Evolutionary conservation across 1,284 basidiomycete genomes (phyloP), one percentile per base, ranked within the genome.

Genomic region (Rugosomyces carneus): DNA sequence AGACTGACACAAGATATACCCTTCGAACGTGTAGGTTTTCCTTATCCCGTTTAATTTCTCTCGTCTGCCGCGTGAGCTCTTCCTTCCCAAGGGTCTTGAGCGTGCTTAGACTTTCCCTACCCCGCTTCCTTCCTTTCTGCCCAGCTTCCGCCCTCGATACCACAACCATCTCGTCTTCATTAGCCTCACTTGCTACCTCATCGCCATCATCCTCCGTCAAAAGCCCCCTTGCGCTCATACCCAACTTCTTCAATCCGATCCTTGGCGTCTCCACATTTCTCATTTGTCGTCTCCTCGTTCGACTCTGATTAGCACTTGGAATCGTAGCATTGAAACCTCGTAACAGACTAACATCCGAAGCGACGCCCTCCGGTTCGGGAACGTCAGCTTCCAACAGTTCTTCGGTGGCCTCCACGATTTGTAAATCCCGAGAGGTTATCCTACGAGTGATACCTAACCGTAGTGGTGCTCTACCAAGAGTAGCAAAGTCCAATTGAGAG

Each of bases 291-390:
- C 93, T 68, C 49, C 91, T 72, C 15, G 79, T 72, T 49, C 87
- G 83, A 44, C 87, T 76, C 56, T 82, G 75, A 58, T 92, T 85
- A 23, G 91, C 80, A 58, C 84, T 89, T 7, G 93, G 93, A 41
- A 94, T 87, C 1, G 93, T 95, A 23, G 93, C 93, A 55, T 89
- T 85, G 65, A 95, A 96, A 0, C 93, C 93, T 36, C 84, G 79
- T 34, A 93, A 70, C 21, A 96, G 71, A 58, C 84, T 84, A 44
- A 90, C 81, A 57, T 80, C 75, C 24, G 74, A 73, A 5, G 78
- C 78, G 19, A 79, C 70, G 31, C 76, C 78, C 19, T 78, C 77
- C 5, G 74, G 76, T 53, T 83, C 84, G 7, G 87, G 84, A 2
- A 92, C 78, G 16, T 86, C 80, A 3, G 76, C 72, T 9, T 73